Evolutionary conservation across 306 rosid genomes (phyloP).

Genomic region (Mimosa pudica): DNA sequence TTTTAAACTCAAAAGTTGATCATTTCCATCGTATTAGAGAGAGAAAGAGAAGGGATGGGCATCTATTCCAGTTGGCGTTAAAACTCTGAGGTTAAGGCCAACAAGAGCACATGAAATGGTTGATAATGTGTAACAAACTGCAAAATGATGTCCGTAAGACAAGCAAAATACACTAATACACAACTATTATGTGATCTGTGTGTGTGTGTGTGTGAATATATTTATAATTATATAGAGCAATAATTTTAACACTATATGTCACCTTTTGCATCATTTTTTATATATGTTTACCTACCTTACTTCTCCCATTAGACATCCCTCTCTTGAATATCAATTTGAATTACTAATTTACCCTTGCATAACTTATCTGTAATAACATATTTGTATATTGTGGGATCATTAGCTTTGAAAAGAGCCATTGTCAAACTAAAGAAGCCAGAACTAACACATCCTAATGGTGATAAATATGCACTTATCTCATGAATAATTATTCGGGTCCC

Average conservation of each 20-base stretch:
- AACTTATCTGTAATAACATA: neutral
- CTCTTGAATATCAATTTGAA: neutral
- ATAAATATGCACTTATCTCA: constrained; percentile 6
- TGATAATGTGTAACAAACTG: constrained; percentile 28
- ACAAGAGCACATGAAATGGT: constrained; percentile 27
- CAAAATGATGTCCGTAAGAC: constrained; percentile 31
- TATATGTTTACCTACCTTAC: constrained; percentile 33
- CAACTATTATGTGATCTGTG: neutral
- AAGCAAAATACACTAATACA: constrained; percentile 15
- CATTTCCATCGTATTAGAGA: neutral
- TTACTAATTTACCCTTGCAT: constrained; percentile 1
- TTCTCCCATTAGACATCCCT: neutral
- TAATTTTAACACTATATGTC: constrained; percentile 8
- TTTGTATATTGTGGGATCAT: constrained; percentile 8
- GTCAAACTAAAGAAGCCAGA: constrained; percentile 8
- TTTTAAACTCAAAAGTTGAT: constrained; percentile 2
- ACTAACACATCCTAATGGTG: neutral
- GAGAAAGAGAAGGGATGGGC: neutral
- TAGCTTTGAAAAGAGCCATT: neutral
- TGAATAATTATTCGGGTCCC: constrained; percentile 23
- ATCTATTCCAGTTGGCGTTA: neutral
- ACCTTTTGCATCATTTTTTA: constrained; percentile 24
- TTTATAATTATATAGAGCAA: neutral
- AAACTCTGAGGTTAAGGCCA: constrained; percentile 24
- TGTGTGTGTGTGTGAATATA: neutral